Percentiles rank a stretch among this genome's conserved stretches.
These are phyloP conservation scores for Calophaca sinica DNA, from an alignment of 306 rosid genomes.

Conservation along the genomic window DNA sequence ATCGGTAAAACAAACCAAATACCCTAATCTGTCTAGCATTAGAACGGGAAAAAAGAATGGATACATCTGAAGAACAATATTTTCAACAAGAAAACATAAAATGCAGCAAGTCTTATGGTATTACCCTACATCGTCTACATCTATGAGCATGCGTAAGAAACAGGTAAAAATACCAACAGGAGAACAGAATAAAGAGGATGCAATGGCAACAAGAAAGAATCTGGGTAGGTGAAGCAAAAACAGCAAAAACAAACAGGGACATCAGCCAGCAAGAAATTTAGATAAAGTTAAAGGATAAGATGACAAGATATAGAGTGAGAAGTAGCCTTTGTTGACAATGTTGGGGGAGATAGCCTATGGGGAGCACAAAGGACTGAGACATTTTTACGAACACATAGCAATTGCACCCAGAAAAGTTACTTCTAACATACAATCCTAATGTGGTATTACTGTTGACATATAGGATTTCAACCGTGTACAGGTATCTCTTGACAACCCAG, in stretches of 20 bases:
- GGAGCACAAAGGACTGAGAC: neutral
- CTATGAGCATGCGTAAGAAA: neutral
- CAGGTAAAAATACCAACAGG: neutral
- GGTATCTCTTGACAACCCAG: neutral
- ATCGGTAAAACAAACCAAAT: conserved; percentile 5
- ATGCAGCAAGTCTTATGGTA: neutral
- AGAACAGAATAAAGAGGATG: neutral
- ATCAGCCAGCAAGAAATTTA: conserved; percentile 1
- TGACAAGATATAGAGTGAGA: conserved; percentile 6
- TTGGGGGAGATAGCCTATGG: too few relatives aligned
- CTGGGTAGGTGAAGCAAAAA: neutral
- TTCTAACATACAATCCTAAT: neutral
- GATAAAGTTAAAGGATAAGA: neutral
- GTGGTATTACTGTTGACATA: neutral
- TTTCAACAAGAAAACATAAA: neutral
- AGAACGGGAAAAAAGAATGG: neutral
- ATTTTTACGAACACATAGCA: neutral
- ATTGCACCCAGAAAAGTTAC: neutral
- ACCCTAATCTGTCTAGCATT: neutral
- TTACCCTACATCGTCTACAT: neutral
- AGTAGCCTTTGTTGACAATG: conserved; percentile 14
- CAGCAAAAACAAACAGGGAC: neutral
- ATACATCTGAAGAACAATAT: neutral
- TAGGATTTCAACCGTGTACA: neutral
- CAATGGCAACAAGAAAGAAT: conserved; percentile 22